Percentiles rank a stretch among this genome's conserved stretches.
Conservation (phyloP, 2,329 filamentous ascomycete genomes). For the Dactylonectria macrodidyma region DNA sequence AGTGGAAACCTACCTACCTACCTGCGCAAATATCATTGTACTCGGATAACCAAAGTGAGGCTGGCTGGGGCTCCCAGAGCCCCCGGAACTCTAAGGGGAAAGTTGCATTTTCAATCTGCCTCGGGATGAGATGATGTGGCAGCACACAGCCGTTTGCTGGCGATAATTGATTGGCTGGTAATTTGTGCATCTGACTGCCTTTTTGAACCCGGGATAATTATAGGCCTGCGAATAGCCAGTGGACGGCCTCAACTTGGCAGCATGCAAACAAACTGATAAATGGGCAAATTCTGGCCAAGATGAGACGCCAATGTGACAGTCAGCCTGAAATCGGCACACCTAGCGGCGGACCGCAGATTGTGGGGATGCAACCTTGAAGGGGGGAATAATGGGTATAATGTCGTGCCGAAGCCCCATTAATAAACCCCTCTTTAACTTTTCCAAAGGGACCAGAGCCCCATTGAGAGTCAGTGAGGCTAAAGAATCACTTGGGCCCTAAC, state of each 20-base stretch:
- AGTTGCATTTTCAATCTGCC: background rate
- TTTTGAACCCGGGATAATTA: background rate
- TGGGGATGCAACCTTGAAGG: background rate
- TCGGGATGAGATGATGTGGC: background rate
- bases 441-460: background rate
- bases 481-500: background rate
- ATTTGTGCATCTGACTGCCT: background rate
- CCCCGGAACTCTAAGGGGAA: background rate
- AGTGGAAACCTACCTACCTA: background rate
- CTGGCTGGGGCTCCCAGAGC: background rate
- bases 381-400: background rate
- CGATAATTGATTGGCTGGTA: background rate
- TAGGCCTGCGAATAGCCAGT: slow-evolving; percentile 22
- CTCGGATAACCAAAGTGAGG: background rate
- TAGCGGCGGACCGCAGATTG: background rate
- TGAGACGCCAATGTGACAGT: slow-evolving; percentile 3
- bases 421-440: background rate
- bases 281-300: slow-evolving; percentile 2
- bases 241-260: slow-evolving; percentile 18
- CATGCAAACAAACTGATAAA: slow-evolving; percentile 23
- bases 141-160: background rate
- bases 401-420: background rate
- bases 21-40: background rate
- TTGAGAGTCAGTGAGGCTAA: background rate
- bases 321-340: background rate